phyloP scores from a whole-genome alignment of 805 yeast species.

The Suhomyces sp. region DNA sequence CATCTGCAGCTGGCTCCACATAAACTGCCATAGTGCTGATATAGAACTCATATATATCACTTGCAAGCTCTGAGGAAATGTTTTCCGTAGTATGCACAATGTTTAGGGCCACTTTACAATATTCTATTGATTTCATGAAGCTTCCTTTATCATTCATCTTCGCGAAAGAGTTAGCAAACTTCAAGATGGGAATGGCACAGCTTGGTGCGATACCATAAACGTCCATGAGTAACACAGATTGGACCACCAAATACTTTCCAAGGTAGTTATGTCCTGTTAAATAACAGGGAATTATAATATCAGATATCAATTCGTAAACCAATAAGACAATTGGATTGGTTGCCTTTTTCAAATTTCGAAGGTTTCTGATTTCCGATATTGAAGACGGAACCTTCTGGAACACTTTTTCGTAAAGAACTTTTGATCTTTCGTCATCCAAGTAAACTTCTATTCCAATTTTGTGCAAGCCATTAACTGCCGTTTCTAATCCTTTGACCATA shows the following conservation, averaged over 20 bases:
- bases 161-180: constrained; percentile 35
- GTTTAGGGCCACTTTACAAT: constrained; percentile 38
- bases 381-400: constrained; percentile 37
- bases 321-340: constrained; percentile 28
- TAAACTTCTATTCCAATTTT: constrained; percentile 35
- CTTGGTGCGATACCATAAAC: constrained; percentile 40
- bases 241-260: constrained; percentile 30
- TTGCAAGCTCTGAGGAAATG: constrained; percentile 34
- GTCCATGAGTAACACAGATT: constrained; percentile 34
- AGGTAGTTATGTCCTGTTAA: constrained; percentile 24
- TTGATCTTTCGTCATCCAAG: constrained; percentile 24
- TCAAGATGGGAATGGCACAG: constrained; percentile 39
- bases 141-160: constrained; percentile 26
- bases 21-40: constrained; percentile 41
- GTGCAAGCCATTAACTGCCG: constrained; percentile 35
- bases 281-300: constrained; percentile 35
- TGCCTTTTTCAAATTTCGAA: constrained; percentile 21
- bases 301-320: constrained; percentile 42
- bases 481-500: constrained; percentile 30
- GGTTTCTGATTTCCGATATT: constrained; percentile 34
- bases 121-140: constrained; percentile 41
- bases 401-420: constrained; percentile 18
- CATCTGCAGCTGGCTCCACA: constrained; percentile 38
- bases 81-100: constrained; percentile 34
- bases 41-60: constrained; percentile 42